Conservation (phyloP, 176 grass and related monocot genomes). For the Bonia amplexicaulis region DNA sequence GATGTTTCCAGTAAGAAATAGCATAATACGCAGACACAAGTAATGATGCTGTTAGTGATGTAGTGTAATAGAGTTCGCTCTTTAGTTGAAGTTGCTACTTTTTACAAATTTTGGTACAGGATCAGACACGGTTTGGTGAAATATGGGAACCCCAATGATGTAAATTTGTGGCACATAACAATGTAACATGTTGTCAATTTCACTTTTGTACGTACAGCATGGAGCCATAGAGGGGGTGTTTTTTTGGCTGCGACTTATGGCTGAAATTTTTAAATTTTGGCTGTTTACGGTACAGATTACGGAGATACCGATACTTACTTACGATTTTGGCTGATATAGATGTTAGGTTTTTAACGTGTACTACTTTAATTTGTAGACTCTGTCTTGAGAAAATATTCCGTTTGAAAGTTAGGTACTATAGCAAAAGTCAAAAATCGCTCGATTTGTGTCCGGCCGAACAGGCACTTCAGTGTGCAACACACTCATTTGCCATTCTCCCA, state of each 20-base stretch:
- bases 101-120: neutral
- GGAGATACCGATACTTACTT: too few relatives aligned
- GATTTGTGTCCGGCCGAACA: too few relatives aligned
- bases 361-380: too few relatives aligned
- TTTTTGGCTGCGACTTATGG: too few relatives aligned
- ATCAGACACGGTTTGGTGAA: neutral
- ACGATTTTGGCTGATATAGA: too few relatives aligned
- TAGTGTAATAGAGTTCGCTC: neutral
- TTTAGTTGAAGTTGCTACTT: neutral
- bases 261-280: too few relatives aligned
- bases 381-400: too few relatives aligned
- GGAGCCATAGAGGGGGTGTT: constrained; percentile 31
- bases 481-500: neutral
- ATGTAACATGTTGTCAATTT: neutral
- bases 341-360: too few relatives aligned
- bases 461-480: neutral
- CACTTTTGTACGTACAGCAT: constrained; percentile 26
- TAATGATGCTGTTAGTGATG: neutral
- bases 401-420: too few relatives aligned
- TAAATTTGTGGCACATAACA: constrained; percentile 1
- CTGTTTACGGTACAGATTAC: too few relatives aligned
- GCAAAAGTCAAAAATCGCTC: too few relatives aligned
- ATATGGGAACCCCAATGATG: neutral
- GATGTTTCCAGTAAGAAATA: neutral
- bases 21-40: neutral